Conservation (phyloP, 2,329 filamentous ascomycete species). For the Colletotrichum spaethianum region DNA sequence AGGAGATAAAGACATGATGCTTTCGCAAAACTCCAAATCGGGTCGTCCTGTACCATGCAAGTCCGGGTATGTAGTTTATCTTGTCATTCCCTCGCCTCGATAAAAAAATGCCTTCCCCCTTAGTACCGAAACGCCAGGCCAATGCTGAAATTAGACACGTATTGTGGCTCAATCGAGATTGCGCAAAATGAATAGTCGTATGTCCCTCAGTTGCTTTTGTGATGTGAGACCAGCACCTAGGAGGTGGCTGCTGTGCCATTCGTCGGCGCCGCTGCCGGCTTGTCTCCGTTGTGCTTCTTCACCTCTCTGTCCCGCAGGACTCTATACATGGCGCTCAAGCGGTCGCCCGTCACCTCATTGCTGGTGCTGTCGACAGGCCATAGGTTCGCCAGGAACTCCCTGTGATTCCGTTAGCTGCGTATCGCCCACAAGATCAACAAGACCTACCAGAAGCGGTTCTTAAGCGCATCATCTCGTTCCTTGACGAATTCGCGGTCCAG, state of each 20-base stretch:
- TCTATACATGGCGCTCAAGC: conserved; percentile 61
- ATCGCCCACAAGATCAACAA: background rate
- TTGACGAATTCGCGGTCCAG: conserved; percentile 57
- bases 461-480: conserved; percentile 55
- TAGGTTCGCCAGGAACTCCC: conserved; percentile 61
- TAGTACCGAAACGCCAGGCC: conserved; percentile 42
- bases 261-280: conserved; percentile 26
- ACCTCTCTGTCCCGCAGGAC: conserved; percentile 54
- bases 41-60: conserved; percentile 43
- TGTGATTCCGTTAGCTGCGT: conserved; percentile 41
- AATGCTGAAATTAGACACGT: conserved; percentile 40
- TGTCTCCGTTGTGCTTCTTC: conserved; percentile 40
- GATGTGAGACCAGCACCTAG: conserved; percentile 28
- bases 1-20: conserved; percentile 33
- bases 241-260: conserved; percentile 41
- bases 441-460: conserved; percentile 44
- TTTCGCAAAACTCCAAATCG: conserved; percentile 42
- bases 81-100: conserved; percentile 42
- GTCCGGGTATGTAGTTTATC: conserved; percentile 44
- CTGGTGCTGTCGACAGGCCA: conserved; percentile 63
- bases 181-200: conserved; percentile 21
- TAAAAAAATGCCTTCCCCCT: conserved; percentile 36
- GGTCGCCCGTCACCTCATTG: conserved; percentile 59
- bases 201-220: conserved; percentile 28
- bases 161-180: conserved; percentile 35